Base-by-base conservation (phyloP, 306 rosid species). In the Mimosa pudica region DNA sequence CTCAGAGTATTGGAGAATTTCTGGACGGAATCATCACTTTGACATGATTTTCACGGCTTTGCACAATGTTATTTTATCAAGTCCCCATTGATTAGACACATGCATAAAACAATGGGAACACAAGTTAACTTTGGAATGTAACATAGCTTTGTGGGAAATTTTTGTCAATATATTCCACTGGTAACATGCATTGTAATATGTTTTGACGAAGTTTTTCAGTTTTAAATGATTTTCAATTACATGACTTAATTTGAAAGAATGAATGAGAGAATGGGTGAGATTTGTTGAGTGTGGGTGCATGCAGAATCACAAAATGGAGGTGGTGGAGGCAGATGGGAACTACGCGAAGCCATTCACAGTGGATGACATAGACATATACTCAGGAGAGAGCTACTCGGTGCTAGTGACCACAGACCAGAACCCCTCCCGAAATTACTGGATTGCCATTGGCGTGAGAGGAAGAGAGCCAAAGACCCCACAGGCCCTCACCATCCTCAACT, bases 281-380 rank as follows among this genome's bases (percentile, higher is more conserved):
- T 24, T 24, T 24, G 30, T 24, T 30, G 36, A 41, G 0, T 8
- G 48, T 41, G 8, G 2, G 18, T 46, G 0, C 70, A 92, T 46
- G 1, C 70, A 92, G 96, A 81, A 84, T 78, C 96, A 92, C 88
- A 85, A 82, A 74, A 67, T 92, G 86, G 48, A 79, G 78, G 96
- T 90, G 78, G 90, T 90, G 72, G 93, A 92, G 82, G 96, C 96
- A 0, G 96, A 90, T 63, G 93, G 91, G 48, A 90, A 90, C 61
- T 90, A 90, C n/a, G 88, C 90, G 0, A 49, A 86, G 12, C 93
- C 97, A 57, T 89, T 87, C n/a, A 42, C 0, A 0, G 89, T 88
- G 2, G 71, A 81, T 11, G 90, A 89, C 76, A 52, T 90, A 36
- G 93, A 92, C 85, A 89, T 92, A 79, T 90, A 92, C 79, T 90